Base-by-base conservation (phyloP, 139 green algal species). In the Chlamydomonas urium region DNA sequence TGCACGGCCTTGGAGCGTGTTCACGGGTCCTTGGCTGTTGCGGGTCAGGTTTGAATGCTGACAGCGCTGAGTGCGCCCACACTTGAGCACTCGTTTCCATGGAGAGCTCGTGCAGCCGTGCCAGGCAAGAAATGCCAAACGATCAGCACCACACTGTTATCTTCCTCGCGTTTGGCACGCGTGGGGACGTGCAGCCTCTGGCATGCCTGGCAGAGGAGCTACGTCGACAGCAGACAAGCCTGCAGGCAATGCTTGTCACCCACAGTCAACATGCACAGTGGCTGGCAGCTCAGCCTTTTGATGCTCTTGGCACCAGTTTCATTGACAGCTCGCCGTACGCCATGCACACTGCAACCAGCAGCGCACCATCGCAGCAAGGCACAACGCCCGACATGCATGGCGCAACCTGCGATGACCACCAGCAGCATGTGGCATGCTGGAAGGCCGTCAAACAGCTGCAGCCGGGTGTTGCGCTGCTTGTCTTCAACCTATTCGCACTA, bases 401-500 rank as follows among this genome's bases (percentile, higher is more conserved):
- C 3, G 4, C 32, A 21, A 37, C 37, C 17, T 21, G 2, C 32
- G 19, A 71, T 32, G 6, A 69, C 21, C 36, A 53, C 8, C 23
- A 28, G 61, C 61, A 69, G 61, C 61, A 69, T 34, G 36, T 26
- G 23, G 35, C 61, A 37, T 23, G 6, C 17, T 71, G 63, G 34
- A 50, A 71, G n/a, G 4, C 37, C n/a, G 37, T 59, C 37, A 36
- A 58, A 2, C 38, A 59, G 38, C 35, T 53, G 28, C 35, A 59
- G 26, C 38, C 42, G 35, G 8, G 3, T 23, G 2, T 28, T 23
- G 21, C 29, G 4, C 26, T 47, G 45, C 6, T 74, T 2, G 68
- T 74, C 21, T 66, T 74, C 19, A 74, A 74, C 53, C 53, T 74
- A 21, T 74, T 74, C 36, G 68, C 68, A 10, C 32, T 74, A 21